Evolutionary conservation across 139 green algal genomes (phyloP), one percentile per base, ranked within the genome.

Genomic region (Desmodesmus armatus): DNA sequence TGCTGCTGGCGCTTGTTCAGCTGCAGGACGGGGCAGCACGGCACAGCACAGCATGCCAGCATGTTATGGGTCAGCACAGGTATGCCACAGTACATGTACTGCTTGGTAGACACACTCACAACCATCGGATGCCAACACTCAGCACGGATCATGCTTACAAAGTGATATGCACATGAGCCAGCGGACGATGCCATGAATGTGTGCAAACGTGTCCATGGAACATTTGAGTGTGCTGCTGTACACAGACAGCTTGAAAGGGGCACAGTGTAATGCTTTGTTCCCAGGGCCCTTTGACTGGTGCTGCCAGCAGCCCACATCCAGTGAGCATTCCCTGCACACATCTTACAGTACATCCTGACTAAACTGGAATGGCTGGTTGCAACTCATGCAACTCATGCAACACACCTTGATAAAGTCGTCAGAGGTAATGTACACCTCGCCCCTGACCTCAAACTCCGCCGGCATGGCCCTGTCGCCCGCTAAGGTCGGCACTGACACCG

Each of bases 391-490:
- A 31, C 25, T 44, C 15, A 2, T 27, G 2, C 11, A 13, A 3
- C 85, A 23, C 65, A 90, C 89, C 84, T 76, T 39, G 17, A 78
- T 76, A 33, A 93, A 89, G 81, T 91, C 90, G 0, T 51, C 67
- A 1, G 69, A 53, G 0, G 66, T 79, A 49, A 94, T 87, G 87
- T 85, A 94, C 19, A 91, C 84, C 80, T 94, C 91, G 1, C 91
- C 91, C 3, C 91, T 65, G 2, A 94, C 90, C 71, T 93, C 88
- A 44, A 94, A 33, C 63, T 83, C 65, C 55, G 62, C 0, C 35
- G 82, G 82, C 33, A 82, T 25, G n/a, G n/a, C n/a, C 29, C 17
- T 55, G 39, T 44, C 5, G 0, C 29, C 53, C 17, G 49, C n/a
- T 79, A 19, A 17, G 21, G 43, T 21, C 25, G 58, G 21, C 19